These are phyloP conservation scores for Yarrowia sp. DNA, from an alignment of 805 yeast genomes.

Conservation along the genomic window DNA sequence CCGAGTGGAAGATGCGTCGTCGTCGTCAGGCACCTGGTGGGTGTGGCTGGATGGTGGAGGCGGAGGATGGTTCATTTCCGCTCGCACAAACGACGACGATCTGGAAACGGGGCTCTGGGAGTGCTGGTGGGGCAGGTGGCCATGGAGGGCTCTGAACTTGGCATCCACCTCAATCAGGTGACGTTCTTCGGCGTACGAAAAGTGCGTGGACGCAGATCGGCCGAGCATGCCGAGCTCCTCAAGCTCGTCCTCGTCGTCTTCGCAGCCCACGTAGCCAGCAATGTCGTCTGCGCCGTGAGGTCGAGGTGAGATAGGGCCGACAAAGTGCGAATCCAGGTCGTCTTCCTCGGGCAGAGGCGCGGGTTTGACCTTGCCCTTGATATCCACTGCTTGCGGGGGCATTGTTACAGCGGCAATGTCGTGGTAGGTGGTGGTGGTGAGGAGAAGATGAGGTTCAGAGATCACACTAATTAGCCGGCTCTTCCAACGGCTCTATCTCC, in stretches of 20 bases:
- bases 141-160: conserved; percentile 59
- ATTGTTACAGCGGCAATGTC: background rate
- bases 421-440: conserved; percentile 3
- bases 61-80: conserved; percentile 41
- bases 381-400: conserved; percentile 15
- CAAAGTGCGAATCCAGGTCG: conserved; percentile 34
- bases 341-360: conserved; percentile 8
- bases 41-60: conserved; percentile 40
- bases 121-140: conserved; percentile 30
- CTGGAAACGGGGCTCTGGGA: conserved; percentile 23
- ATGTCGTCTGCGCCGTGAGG: conserved; percentile 26
- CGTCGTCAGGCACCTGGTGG: conserved; percentile 22
- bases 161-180: conserved; percentile 71
- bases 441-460: background rate
- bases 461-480: background rate
- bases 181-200: conserved; percentile 69
- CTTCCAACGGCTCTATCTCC: conserved; percentile 23
- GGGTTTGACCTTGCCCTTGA: conserved; percentile 20
- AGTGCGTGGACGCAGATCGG: conserved; percentile 50
- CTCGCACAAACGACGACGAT: conserved; percentile 39
- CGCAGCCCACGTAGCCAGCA: conserved; percentile 36
- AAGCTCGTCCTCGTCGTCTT: conserved; percentile 41
- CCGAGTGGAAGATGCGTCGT: conserved; percentile 8
- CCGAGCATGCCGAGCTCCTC: conserved; percentile 34
- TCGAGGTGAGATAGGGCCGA: conserved; percentile 8